These are phyloP conservation scores for Aspergillus novoparasiticus DNA, from an alignment of 2,329 filamentous ascomycete species.

Conservation along the genomic window DNA sequence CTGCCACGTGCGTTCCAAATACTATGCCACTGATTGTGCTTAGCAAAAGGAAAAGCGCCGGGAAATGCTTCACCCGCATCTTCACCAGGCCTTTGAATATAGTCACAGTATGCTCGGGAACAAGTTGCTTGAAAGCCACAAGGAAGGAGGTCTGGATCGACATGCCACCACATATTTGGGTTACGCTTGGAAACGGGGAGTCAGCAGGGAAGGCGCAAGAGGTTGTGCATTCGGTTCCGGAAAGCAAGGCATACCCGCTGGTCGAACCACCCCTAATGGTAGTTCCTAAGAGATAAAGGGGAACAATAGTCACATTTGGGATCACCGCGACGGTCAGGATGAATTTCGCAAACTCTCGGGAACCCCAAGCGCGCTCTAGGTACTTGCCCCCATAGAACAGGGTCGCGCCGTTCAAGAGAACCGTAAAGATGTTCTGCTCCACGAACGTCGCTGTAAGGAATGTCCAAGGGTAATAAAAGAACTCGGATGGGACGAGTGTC, in stretches of 20 bases:
- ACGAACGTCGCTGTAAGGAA: constrained; percentile 83
- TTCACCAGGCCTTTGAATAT: constrained; percentile 87
- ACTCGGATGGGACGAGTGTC: constrained; percentile 79
- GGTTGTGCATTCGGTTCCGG: constrained; percentile 22
- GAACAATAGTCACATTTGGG: constrained; percentile 76
- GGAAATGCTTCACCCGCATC: constrained; percentile 82
- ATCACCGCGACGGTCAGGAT: constrained; percentile 74
- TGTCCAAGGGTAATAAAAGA: constrained; percentile 90
- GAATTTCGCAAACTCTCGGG: constrained; percentile 88
- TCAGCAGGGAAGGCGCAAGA: constrained; percentile 24
- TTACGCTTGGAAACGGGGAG: constrained; percentile 58
- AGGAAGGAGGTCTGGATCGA: constrained; percentile 91
- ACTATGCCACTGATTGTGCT: constrained; percentile 67
- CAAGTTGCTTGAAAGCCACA: constrained; percentile 94
- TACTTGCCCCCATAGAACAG: constrained; percentile 93
- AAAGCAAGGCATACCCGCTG: constrained; percentile 38
- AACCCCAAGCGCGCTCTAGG: constrained; percentile 93
- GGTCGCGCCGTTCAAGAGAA: constrained; percentile 74
- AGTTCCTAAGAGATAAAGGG: constrained; percentile 73
- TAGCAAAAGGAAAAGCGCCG: constrained; percentile 72
- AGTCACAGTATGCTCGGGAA: constrained; percentile 94
- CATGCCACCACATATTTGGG: constrained; percentile 84
- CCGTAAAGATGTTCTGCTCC: constrained; percentile 88
- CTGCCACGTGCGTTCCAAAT: constrained; percentile 71
- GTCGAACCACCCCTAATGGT: constrained; percentile 56